These are phyloP conservation scores for Lenwebbia sp. DNA, from an alignment of 345 rosid genomes.

Conservation along the genomic window DNA sequence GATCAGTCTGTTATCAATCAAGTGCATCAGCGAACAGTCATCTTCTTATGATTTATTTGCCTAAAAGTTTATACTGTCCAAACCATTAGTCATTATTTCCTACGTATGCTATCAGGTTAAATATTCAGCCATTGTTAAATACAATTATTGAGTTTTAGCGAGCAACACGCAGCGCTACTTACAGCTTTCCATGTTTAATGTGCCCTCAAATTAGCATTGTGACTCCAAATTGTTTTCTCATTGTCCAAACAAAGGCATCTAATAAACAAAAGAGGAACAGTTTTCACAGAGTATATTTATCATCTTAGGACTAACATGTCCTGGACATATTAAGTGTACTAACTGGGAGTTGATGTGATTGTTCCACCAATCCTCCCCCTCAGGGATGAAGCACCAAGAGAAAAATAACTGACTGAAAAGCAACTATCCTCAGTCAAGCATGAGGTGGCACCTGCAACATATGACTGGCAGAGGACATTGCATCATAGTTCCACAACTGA, in stretches of 20 bases:
- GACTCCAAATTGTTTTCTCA: background rate
- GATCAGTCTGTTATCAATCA: background rate
- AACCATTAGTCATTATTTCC: background rate
- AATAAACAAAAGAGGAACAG: background rate
- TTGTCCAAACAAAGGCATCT: background rate
- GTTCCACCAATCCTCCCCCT: background rate
- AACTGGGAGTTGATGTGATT: background rate
- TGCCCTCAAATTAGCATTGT: background rate
- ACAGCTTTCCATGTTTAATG: background rate
- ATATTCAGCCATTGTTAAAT: background rate
- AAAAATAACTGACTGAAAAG: background rate
- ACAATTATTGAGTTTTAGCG: background rate
- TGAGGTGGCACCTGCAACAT: background rate
- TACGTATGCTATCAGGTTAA: background rate
- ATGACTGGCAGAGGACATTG: background rate
- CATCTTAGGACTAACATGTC: background rate
- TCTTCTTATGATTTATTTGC: background rate
- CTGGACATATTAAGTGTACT: background rate
- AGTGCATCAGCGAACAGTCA: background rate
- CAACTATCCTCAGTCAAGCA: background rate
- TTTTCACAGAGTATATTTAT: background rate
- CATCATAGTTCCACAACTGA: background rate
- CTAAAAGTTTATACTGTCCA: background rate
- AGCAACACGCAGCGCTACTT: background rate
- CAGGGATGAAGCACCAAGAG: background rate